phyloP scores from a whole-genome alignment of 2,329 filamentous ascomycete genomes.

The Tolypocladium cylindrosporum region DNA sequence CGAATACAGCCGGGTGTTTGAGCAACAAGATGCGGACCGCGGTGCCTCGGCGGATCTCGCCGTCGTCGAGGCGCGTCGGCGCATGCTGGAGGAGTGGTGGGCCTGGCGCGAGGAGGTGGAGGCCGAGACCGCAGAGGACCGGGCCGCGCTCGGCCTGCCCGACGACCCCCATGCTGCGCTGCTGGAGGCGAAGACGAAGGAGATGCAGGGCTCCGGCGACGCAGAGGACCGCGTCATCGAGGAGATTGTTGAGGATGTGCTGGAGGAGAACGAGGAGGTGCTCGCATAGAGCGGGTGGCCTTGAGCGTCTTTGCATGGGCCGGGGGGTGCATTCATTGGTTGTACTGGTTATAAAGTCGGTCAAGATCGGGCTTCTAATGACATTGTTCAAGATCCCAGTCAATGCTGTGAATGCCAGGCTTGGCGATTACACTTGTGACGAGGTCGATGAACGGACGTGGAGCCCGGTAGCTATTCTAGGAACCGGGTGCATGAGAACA shows the following conservation, averaged over 20 bases:
- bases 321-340: conserved; percentile 16
- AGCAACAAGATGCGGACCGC: conserved; percentile 88
- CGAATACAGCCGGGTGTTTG: conserved; percentile 90
- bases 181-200: conserved; percentile 43
- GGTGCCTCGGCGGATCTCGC: conserved; percentile 90
- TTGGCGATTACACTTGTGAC: not conserved
- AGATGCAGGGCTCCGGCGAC: conserved; percentile 42
- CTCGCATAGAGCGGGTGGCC: conserved; percentile 22
- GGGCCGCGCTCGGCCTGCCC: conserved; percentile 55
- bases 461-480: not conserved
- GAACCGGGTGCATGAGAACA: not conserved
- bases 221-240: conserved; percentile 75
- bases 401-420: not conserved
- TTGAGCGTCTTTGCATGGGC: conserved; percentile 10
- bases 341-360: conserved; percentile 22
- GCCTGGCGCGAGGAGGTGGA: conserved; percentile 70
- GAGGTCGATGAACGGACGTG: not conserved
- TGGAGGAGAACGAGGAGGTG: conserved; percentile 78
- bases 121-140: conserved; percentile 63
- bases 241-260: conserved; percentile 75
- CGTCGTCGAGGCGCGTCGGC: conserved; percentile 78
- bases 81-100: conserved; percentile 79
- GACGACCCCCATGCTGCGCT: conserved; percentile 53
- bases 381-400: not conserved
- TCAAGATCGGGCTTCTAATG: conserved; percentile 15